Base-by-base conservation (phyloP, 176 grass and related monocot genomes). In the Canna indica region DNA sequence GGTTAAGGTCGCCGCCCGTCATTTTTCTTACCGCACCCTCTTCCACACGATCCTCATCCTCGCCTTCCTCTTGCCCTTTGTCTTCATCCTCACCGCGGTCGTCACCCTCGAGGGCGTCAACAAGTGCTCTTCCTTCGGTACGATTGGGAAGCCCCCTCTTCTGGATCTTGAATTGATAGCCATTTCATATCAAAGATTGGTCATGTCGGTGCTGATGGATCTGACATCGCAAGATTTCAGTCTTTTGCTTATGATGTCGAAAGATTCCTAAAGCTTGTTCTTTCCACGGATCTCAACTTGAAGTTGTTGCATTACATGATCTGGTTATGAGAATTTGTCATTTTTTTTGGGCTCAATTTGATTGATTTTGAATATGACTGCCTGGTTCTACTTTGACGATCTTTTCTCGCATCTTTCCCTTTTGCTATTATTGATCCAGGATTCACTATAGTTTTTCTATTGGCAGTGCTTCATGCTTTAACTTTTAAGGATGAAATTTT, bases 31-130 rank as follows among this genome's bases (percentile, higher is more conserved):
- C 89, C 88, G 88, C 77, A 97, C 93, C 81, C 86, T 97, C 71
- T 91, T 92, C 81, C 90, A 92, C 81, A 90, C 88, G 79, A 85
- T 97, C 73, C 83, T 97, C 79, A 88, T 91, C 84, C 93, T 97
- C 30, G 93, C 93, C 9, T 97, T 88, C 64, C 78, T 97, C 70
- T 76, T 97, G 18, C 93, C 93, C 14, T 97, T 97, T 65, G 93
- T 92, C 52, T 97, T 97, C 72, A 92, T 97, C 50, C 88, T 97
- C 74, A 97, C 89, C 9, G 93, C 93, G 5, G 76, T 97, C 81
- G 76, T 92, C 74, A 97, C 93, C 62, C 84, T 92, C 1, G 93
- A 97, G 78, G 93, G 93, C 6, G 91, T 92, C 82, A 92, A 97
- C 79, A 97, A 92, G 79, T 97, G 93, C 79, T 97, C 93, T 73